These are phyloP conservation scores for Apiotrichum domesticum DNA, from an alignment of 1,284 basidiomycete species.

Conservation along the genomic window DNA sequence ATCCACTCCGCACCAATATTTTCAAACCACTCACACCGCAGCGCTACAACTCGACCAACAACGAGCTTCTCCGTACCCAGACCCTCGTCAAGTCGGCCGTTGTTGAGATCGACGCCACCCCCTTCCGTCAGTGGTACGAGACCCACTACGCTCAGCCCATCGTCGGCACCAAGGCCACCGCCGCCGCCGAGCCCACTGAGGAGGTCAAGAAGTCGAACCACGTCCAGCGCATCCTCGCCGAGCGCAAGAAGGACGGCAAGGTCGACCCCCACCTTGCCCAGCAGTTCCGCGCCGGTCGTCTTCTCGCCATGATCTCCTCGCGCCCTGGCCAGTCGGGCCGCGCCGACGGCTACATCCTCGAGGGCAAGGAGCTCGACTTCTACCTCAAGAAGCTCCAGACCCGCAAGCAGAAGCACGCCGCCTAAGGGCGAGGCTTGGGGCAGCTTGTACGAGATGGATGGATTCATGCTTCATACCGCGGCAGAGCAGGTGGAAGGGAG, in stretches of 20 bases:
- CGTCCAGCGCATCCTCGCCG: constrained; percentile 73
- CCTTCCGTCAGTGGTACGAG: constrained; percentile 98
- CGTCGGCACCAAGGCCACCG: constrained; percentile 64
- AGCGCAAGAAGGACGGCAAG: constrained; percentile 89
- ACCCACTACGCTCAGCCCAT: constrained; percentile 88
- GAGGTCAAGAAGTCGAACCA: constrained; percentile 83
- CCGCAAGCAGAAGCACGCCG: constrained; percentile 84
- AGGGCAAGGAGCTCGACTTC: constrained; percentile 96
- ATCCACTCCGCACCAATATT: neutral
- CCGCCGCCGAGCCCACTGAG: constrained; percentile 50
- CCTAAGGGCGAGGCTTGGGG: constrained; percentile 27
- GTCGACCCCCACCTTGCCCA: constrained; percentile 76
- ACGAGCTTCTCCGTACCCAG: constrained; percentile 97
- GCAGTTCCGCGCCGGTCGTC: constrained; percentile 46
- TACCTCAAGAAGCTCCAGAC: constrained; percentile 86
- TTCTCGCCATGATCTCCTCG: constrained; percentile 79
- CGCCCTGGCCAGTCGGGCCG: constrained; percentile 91
- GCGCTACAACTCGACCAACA: constrained; percentile 98
- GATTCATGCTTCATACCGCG: constrained; percentile 20
- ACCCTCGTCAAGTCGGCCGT: constrained; percentile 91
- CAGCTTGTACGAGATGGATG: constrained; percentile 27
- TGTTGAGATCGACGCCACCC: constrained; percentile 91
- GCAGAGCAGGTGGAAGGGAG: too few relatives aligned
- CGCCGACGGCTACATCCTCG: constrained; percentile 88
- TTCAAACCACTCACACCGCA: constrained; percentile 35